phyloP scores from a whole-genome alignment of 768 basidiomycete genomes.

The Boletus subparvulus region DNA sequence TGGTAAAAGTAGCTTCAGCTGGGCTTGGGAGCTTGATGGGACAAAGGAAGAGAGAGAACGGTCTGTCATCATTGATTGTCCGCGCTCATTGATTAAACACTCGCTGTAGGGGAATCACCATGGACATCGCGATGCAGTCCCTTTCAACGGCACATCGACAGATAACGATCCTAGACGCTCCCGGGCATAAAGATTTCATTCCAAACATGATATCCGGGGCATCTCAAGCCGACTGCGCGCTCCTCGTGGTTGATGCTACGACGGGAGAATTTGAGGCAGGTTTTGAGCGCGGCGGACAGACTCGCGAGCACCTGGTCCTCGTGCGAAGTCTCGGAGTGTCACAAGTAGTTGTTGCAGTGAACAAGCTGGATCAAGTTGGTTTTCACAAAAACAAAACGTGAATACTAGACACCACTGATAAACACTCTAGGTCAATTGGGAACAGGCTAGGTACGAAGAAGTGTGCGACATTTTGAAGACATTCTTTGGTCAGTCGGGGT shows the following conservation, averaged over 20 bases:
- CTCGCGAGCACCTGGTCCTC: slow-evolving; percentile 88
- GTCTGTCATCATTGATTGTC: slow-evolving; percentile 41
- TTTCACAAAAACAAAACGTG: neutral
- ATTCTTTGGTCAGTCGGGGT: slow-evolving; percentile 89
- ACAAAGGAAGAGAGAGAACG: slow-evolving; percentile 90
- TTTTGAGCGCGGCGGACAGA: slow-evolving; percentile 93
- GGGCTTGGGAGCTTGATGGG: slow-evolving; percentile 98
- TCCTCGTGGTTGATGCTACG: slow-evolving; percentile 89
- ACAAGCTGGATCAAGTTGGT: slow-evolving; percentile 89
- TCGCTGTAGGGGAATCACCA: slow-evolving; percentile 82
- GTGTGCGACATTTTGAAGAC: slow-evolving; percentile 71
- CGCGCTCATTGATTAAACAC: slow-evolving; percentile 7
- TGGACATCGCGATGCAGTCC: slow-evolving; percentile 90
- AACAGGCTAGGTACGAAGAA: slow-evolving; percentile 77
- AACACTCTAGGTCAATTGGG: slow-evolving; percentile 76
- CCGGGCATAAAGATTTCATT: slow-evolving; percentile 96
- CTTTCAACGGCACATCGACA: slow-evolving; percentile 70
- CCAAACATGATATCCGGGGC: slow-evolving; percentile 99
- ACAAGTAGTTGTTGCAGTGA: slow-evolving; percentile 89
- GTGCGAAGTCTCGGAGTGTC: slow-evolving; percentile 90
- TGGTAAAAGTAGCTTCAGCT: slow-evolving; percentile 94
- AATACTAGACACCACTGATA: neutral
- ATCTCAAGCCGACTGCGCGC: slow-evolving; percentile 91
- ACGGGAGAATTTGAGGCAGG: slow-evolving; percentile 95
- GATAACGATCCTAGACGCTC: slow-evolving; percentile 95